Evolutionary conservation across 805 yeast genomes (phyloP).

Genomic region (Pichia sporocuriosa): DNA sequence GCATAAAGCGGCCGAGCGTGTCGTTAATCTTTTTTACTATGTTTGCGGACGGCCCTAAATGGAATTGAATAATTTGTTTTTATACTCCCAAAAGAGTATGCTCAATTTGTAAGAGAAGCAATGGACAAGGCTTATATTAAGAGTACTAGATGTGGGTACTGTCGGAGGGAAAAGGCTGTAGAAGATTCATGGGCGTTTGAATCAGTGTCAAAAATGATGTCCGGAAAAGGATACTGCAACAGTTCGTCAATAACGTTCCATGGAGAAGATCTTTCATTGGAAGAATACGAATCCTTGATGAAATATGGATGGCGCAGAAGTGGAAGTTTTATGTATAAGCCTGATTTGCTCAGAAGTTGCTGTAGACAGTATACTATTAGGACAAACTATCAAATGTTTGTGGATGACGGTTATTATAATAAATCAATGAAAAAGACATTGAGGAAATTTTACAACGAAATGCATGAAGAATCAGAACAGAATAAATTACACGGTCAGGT

Average conservation of each 20-base stretch:
- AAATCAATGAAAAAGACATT: constrained; percentile 65
- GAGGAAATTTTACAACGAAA: constrained; percentile 48
- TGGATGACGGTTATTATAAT: constrained; percentile 27
- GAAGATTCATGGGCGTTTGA: constrained; percentile 27
- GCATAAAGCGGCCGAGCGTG: too few relatives aligned
- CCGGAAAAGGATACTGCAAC: constrained; percentile 18
- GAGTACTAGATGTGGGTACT: constrained; percentile 63
- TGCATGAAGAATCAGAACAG: constrained; percentile 17
- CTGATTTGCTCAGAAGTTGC: constrained; percentile 66
- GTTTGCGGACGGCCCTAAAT: too few relatives aligned
- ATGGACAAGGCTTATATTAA: constrained; percentile 28
- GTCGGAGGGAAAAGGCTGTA: constrained; percentile 35
- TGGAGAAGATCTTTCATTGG: constrained; percentile 28
- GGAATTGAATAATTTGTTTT: too few relatives aligned
- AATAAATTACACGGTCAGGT: not conserved
- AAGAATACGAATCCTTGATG: constrained; percentile 56
- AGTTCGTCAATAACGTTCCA: constrained; percentile 23
- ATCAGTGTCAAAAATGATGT: constrained; percentile 8
- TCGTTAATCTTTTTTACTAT: too few relatives aligned
- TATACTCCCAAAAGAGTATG: too few relatives aligned
- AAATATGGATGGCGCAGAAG: constrained; percentile 76
- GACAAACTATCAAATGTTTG: constrained; percentile 41
- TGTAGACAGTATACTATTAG: constrained; percentile 77
- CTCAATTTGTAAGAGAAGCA: too few relatives aligned
- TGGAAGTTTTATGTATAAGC: constrained; percentile 50